A percentile compares a stretch with the other conserved stretches of the same genome.
Conservation (phyloP, 2,329 filamentous ascomycete genomes). For the Acephala macrosclerotiorum region DNA sequence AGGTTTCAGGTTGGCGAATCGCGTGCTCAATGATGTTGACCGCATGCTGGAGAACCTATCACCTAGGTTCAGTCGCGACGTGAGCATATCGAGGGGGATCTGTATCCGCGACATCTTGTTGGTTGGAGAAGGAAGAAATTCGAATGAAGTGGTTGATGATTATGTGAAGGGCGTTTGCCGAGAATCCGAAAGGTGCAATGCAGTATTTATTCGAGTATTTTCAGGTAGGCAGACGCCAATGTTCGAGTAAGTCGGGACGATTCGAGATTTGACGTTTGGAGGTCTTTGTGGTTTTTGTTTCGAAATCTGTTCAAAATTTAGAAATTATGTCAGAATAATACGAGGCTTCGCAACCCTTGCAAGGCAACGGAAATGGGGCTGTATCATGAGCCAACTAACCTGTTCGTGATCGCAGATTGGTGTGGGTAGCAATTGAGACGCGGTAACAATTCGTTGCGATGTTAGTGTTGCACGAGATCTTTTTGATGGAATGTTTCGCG, state of each 20-base stretch:
- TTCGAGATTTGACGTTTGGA: constrained; percentile 8
- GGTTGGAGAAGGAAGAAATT: constrained; percentile 9
- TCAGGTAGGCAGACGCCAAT: constrained; percentile 18
- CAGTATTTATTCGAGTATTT: constrained; percentile 12
- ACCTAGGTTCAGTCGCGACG: constrained; percentile 85
- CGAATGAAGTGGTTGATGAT: constrained; percentile 3
- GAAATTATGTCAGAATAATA: constrained; percentile 31
- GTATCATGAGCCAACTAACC: neutral
- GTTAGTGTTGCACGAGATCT: neutral
- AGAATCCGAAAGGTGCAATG: neutral
- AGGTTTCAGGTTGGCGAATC: constrained; percentile 92
- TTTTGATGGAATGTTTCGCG: constrained; percentile 5
- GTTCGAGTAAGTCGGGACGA: constrained; percentile 1
- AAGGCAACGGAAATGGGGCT: constrained; percentile 23
- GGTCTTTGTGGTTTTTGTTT: constrained; percentile 27
- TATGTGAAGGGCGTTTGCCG: constrained; percentile 7
- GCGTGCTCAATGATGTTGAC: constrained; percentile 77
- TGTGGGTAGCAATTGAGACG: constrained; percentile 11
- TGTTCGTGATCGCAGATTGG: neutral
- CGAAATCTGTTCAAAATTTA: constrained; percentile 38
- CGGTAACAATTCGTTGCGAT: constrained; percentile 7
- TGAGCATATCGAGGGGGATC: constrained; percentile 90
- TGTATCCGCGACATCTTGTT: constrained; percentile 81
- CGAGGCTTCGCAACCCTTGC: constrained; percentile 22
- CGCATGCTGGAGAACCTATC: constrained; percentile 88